phyloP scores from a whole-genome alignment of 352 stramenopile genomes.

The Pythium chondricola region DNA sequence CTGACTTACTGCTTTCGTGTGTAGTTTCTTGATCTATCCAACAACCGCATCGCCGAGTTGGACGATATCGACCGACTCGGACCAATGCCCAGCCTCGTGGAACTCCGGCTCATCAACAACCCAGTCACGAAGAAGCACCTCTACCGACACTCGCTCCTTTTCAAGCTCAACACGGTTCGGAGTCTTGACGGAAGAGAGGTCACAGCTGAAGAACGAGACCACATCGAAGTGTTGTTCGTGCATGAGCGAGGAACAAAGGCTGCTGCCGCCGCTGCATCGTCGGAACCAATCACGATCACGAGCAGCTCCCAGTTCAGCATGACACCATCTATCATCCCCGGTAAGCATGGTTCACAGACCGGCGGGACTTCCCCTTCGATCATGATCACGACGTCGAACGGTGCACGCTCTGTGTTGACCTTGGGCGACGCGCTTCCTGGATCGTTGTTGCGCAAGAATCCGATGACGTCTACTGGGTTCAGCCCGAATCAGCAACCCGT shows the following conservation, averaged over 20 bases:
- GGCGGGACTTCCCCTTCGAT: slow-evolving; percentile 1
- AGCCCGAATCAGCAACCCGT: slow-evolving; percentile 14
- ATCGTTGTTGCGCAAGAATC: slow-evolving; percentile 39
- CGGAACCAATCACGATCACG: no score
- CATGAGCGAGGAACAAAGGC: slow-evolving; percentile 40
- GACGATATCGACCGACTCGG: slow-evolving; percentile 73
- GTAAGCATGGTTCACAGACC: slow-evolving; percentile 13
- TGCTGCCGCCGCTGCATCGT: background rate
- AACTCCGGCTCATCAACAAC: slow-evolving; percentile 66
- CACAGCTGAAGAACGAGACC: slow-evolving; percentile 68
- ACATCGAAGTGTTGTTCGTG: slow-evolving; percentile 58
- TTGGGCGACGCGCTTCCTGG: slow-evolving; percentile 35
- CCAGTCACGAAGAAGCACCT: slow-evolving; percentile 77
- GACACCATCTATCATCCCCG: slow-evolving; percentile 39
- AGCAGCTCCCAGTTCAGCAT: slow-evolving; percentile 29
- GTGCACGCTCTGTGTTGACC: slow-evolving; percentile 10
- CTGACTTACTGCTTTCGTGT: slow-evolving; percentile 4
- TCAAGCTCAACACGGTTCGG: slow-evolving; percentile 45
- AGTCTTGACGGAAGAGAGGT: slow-evolving; percentile 67
- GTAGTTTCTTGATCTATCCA: slow-evolving; percentile 64
- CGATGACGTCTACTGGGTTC: slow-evolving; percentile 14
- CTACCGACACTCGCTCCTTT: slow-evolving; percentile 66
- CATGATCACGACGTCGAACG: slow-evolving; percentile 9
- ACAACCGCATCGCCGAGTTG: slow-evolving; percentile 73
- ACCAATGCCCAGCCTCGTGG: slow-evolving; percentile 44